These are phyloP conservation scores for Penicillium odoratum DNA, from an alignment of 495 filamentous ascomycete species.

Conservation along the genomic window DNA sequence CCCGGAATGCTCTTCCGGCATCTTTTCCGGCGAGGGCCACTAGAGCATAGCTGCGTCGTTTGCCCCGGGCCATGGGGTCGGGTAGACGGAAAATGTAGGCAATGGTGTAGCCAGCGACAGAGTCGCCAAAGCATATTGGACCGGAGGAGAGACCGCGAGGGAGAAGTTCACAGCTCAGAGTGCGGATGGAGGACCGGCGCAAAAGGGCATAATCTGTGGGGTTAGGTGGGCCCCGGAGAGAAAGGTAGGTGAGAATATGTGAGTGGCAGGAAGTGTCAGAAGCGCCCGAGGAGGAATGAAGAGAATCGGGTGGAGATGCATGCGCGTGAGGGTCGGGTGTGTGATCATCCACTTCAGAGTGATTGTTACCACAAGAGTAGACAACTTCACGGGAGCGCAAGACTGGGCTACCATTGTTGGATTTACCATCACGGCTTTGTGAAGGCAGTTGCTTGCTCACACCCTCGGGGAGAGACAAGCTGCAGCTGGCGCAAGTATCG, in stretches of 20 bases:
- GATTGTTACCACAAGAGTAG: constrained; percentile 44
- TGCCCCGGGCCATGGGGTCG: constrained; percentile 84
- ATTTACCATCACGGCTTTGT: constrained; percentile 51
- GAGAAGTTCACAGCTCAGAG: constrained; percentile 80
- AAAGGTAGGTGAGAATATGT: constrained; percentile 83
- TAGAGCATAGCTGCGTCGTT: constrained; percentile 82
- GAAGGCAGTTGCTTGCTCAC: constrained; percentile 55
- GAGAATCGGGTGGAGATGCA: constrained; percentile 44
- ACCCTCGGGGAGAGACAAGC: constrained; percentile 53
- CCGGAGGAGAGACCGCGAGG: constrained; percentile 74
- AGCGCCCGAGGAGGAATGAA: constrained; percentile 46
- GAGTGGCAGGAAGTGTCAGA: constrained; percentile 61
- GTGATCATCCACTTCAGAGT: constrained; percentile 42
- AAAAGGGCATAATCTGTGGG: constrained; percentile 78
- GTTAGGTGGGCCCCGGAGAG: constrained; percentile 76
- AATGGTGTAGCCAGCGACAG: constrained; percentile 80
- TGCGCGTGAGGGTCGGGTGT: constrained; percentile 36
- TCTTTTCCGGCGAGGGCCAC: constrained; percentile 75
- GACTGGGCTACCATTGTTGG: constrained; percentile 57
- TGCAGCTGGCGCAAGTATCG: constrained; percentile 60
- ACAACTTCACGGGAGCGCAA: constrained; percentile 54
- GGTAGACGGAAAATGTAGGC: constrained; percentile 90
- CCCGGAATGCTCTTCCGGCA: constrained; percentile 70
- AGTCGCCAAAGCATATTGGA: constrained; percentile 84
- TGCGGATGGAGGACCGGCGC: constrained; percentile 81